These are phyloP conservation scores for Lactuca sativa DNA, from an alignment of 129 eudicot species.

Conservation along the genomic window DNA sequence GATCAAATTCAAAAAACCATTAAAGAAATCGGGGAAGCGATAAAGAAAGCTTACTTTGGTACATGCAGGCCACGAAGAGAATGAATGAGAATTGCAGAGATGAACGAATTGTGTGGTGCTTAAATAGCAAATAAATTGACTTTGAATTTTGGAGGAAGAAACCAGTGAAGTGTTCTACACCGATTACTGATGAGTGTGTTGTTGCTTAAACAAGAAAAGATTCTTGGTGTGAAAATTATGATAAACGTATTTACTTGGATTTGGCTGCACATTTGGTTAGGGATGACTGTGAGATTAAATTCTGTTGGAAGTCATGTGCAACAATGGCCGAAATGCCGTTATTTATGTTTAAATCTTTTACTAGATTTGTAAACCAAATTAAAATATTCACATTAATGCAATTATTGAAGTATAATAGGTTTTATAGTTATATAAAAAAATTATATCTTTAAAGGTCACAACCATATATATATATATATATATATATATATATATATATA, in stretches of 20 bases:
- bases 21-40: neutral
- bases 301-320: neutral
- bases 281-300: neutral
- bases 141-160: neutral
- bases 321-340: neutral
- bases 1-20: conserved; percentile 10
- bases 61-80: conserved; percentile 17
- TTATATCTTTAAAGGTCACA: no score
- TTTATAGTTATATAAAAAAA: no score
- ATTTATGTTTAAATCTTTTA: no score
- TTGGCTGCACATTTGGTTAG: neutral
- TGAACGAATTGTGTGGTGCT: conserved; percentile 5
- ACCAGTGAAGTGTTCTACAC: conserved; percentile 22
- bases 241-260: neutral
- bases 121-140: conserved; percentile 17
- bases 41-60: conserved; percentile 21
- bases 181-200: conserved; percentile 1
- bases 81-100: conserved; percentile 15
- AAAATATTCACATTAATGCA: no score
- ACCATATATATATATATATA: no score
- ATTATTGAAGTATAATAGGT: no score
- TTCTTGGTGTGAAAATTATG: neutral
- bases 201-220: conserved; percentile 19
- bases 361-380: no score
- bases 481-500: no score